A percentile compares a stretch with the other conserved stretches of the same genome.
Conservation (phyloP, 2,329 filamentous ascomycete species). For the Talaromyces sp. region DNA sequence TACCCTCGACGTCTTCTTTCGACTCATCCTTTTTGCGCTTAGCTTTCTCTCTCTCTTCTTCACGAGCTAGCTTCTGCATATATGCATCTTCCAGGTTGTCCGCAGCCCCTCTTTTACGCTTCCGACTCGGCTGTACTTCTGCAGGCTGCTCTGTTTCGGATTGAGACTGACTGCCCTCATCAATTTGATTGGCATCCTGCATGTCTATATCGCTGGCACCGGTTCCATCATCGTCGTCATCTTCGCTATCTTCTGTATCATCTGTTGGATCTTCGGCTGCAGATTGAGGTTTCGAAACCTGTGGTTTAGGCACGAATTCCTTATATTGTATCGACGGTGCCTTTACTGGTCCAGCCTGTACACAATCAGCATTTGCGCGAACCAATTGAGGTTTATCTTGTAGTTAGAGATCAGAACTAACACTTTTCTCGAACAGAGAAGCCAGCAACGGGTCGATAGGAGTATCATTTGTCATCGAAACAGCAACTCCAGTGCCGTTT, state of each 20-base stretch:
- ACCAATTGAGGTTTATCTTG: not conserved
- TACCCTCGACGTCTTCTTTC: constrained; percentile 41
- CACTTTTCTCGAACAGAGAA: constrained; percentile 67
- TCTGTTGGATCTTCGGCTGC: not conserved
- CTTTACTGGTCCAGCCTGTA: constrained; percentile 38
- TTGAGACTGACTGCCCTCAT: constrained; percentile 52
- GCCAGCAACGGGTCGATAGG: constrained; percentile 64
- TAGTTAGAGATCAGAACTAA: constrained; percentile 40
- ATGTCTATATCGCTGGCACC: constrained; percentile 35
- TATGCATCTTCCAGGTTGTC: constrained; percentile 42
- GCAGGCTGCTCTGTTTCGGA: constrained; percentile 15
- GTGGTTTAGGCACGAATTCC: constrained; percentile 17
- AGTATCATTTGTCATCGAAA: constrained; percentile 52
- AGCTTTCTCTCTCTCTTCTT: constrained; percentile 35
- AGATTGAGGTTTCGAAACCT: constrained; percentile 17
- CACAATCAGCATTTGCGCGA: not conserved
- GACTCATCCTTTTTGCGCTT: constrained; percentile 29
- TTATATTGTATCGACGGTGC: constrained; percentile 27
- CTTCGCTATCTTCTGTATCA: constrained; percentile 24
- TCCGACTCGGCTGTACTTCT: constrained; percentile 33
- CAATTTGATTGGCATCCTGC: constrained; percentile 40
- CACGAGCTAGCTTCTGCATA: constrained; percentile 41
- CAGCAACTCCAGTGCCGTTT: constrained; percentile 17
- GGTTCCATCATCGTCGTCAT: constrained; percentile 28
- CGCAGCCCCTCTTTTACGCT: constrained; percentile 52